Evolutionary conservation across 768 basidiomycete species (phyloP).

Genomic region (Brasilioporus rufonigricans): DNA sequence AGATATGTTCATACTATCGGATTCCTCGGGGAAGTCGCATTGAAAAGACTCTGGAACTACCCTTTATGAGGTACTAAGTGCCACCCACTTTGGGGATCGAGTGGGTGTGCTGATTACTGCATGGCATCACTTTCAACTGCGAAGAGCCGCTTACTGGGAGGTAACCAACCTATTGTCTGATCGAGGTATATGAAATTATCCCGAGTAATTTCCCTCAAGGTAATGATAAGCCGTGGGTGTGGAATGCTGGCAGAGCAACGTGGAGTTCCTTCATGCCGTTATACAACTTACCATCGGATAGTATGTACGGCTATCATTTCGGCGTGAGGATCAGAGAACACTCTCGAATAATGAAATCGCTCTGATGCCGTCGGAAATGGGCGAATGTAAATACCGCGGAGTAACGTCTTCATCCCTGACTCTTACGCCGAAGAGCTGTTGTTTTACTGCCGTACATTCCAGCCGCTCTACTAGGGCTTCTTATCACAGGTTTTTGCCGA

Average conservation of each 20-base stretch:
- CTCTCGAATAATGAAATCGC: constrained; percentile 1
- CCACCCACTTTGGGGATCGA: background rate
- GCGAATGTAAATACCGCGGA: constrained; percentile 16
- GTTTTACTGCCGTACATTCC: background rate
- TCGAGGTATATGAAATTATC: constrained; percentile 4
- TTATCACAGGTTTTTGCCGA: background rate
- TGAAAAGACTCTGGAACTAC: background rate
- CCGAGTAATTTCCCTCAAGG: constrained; percentile 5
- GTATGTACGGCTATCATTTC: background rate
- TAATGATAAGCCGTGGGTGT: constrained; percentile 1
- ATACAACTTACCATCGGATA: constrained; percentile 1
- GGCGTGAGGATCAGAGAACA: constrained; percentile 19
- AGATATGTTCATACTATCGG: background rate
- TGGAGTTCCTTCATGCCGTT: background rate
- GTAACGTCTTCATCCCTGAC: background rate
- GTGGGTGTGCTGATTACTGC: background rate
- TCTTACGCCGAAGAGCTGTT: background rate
- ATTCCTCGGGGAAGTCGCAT: background rate
- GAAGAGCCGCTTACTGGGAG: background rate
- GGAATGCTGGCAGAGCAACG: background rate
- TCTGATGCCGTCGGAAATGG: constrained; percentile 1
- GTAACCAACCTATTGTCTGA: constrained; percentile 1
- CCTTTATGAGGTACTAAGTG: too few relatives aligned
- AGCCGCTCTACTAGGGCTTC: background rate
- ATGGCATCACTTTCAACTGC: background rate